Base-by-base conservation (phyloP, 1,139 yeast species). In the Yamadazyma mexicana region DNA sequence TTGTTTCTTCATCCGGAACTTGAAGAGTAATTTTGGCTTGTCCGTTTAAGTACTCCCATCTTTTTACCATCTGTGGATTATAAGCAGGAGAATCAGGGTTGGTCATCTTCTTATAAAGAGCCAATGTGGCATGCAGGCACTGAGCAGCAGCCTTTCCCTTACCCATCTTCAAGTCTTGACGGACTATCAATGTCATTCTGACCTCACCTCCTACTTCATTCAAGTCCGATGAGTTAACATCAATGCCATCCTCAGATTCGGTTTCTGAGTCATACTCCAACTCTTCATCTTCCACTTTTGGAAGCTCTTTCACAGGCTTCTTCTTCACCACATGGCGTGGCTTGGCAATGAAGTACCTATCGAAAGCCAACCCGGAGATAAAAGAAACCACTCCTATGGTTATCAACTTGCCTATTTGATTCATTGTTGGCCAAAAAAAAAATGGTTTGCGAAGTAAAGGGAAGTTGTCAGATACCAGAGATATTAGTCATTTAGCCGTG, bases 141-240 rank as follows among this genome's bases (percentile, higher is more conserved):
- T 92, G 99, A 2, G 98, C 98, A 1, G 98, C 98, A 1, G 87
- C 86, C 59, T 94, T 94, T 26, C 98, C 98, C 62, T 88, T 89
- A 34, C 87, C 83, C 98, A 92, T 92, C 40, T 81, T 83, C 47
- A 92, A 68, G 59, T 92, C 98, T 33, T 85, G 87, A 44, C 98
- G 80, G 1, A 92, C 91, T 2, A 89, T 79, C 28, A 94, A 69
- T 0, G 94, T 89, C 96, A 92, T 85, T 49, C 89, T 73, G 32
- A 86, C 91, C 59, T 87, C 95, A 3, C 87, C 92, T 2, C 81
- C 87, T 15, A 81, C 65, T 16, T 71, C 78, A 51, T 83, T 83
- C 46, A 84, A 63, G 2, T 75, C 62, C 0, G 64, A 59, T 1
- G 88, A 81, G 49, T 83, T 76, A 34, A 83, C 71, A 63, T 62